Conservation (phyloP, 1,284 basidiomycete genomes). For the Vanrija humicola region DNA sequence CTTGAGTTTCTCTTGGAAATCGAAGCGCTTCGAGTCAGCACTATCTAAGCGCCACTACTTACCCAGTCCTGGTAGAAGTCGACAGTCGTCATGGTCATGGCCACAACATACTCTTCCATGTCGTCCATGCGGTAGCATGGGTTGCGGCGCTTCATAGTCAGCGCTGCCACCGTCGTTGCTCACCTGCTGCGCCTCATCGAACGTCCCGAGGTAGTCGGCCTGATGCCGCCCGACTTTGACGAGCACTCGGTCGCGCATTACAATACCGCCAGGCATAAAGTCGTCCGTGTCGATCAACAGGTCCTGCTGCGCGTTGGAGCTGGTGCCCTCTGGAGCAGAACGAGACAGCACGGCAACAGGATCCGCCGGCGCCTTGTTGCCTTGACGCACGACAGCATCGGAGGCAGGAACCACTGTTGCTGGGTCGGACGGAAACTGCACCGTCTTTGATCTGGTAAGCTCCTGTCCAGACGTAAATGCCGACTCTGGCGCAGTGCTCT, state of each 20-base stretch:
- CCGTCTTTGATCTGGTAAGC: conserved; percentile 24
- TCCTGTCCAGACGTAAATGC: background rate
- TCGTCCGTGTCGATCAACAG: conserved; percentile 19
- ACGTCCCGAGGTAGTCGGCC: conserved; percentile 25
- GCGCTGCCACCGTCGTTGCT: conserved; percentile 1
- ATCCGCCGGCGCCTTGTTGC: conserved; percentile 33
- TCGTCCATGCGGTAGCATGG: conserved; percentile 39
- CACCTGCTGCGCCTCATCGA: conserved; percentile 38
- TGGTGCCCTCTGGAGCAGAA: conserved; percentile 38
- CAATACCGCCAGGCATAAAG: conserved; percentile 27
- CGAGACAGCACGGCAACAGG: conserved; percentile 38
- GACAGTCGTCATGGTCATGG: conserved; percentile 37
- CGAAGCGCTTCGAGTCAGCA: conserved; percentile 17
- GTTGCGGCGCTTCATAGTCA: conserved; percentile 25
- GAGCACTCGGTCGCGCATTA: conserved; percentile 45
- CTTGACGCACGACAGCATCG: conserved; percentile 9
- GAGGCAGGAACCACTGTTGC: conserved; percentile 5
- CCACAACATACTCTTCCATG: conserved; percentile 43
- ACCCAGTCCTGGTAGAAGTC: conserved; percentile 47
- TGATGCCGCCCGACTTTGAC: conserved; percentile 43
- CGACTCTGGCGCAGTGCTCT: background rate
- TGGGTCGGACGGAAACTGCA: conserved; percentile 37
- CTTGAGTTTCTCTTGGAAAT: conserved; percentile 28
- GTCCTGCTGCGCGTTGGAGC: conserved; percentile 33
- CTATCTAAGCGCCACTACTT: background rate